Percentiles rank a stretch among this genome's conserved stretches.
phyloP scores from a whole-genome alignment of 1,284 basidiomycete species.

The Ganoderma lingzhi region DNA sequence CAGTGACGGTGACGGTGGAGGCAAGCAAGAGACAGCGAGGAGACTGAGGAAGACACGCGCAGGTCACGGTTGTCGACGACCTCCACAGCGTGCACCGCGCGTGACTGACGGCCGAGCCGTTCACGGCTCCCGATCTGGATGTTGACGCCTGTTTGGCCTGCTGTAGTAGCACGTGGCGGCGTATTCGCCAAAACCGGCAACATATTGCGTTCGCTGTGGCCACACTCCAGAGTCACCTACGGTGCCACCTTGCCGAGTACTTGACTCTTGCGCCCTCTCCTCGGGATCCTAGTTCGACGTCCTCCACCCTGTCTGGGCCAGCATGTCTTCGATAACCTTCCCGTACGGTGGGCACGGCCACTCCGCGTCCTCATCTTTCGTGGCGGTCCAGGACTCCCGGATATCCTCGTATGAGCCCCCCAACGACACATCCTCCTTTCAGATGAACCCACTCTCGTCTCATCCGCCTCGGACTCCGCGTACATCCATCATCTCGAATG shows the following conservation, averaged over 20 bases:
- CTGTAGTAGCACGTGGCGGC: slow-evolving; percentile 29
- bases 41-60: background rate
- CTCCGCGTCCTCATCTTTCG: slow-evolving; percentile 43
- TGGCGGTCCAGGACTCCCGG: slow-evolving; percentile 46
- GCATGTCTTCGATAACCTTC: slow-evolving; percentile 54
- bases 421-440: slow-evolving; percentile 61
- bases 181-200: slow-evolving; percentile 23
- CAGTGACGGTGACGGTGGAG: slow-evolving; percentile 8
- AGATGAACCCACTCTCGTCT: slow-evolving; percentile 79
- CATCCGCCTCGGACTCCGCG: slow-evolving; percentile 81
- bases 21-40: slow-evolving; percentile 4
- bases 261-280: background rate
- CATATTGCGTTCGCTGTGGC: slow-evolving; percentile 11
- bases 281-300: background rate
- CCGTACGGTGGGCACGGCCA: slow-evolving; percentile 40
- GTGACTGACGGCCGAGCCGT: background rate
- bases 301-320: background rate
- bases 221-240: too few species aligned
- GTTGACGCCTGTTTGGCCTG: slow-evolving; percentile 32
- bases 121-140: slow-evolving; percentile 22
- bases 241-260: slow-evolving; percentile 3
- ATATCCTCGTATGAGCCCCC: slow-evolving; percentile 49
- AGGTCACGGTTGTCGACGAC: slow-evolving; percentile 17
- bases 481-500: slow-evolving; percentile 51
- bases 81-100: slow-evolving; percentile 24